Base-by-base conservation (phyloP, 2,329 filamentous ascomycete species). In the Venturia effusa region DNA sequence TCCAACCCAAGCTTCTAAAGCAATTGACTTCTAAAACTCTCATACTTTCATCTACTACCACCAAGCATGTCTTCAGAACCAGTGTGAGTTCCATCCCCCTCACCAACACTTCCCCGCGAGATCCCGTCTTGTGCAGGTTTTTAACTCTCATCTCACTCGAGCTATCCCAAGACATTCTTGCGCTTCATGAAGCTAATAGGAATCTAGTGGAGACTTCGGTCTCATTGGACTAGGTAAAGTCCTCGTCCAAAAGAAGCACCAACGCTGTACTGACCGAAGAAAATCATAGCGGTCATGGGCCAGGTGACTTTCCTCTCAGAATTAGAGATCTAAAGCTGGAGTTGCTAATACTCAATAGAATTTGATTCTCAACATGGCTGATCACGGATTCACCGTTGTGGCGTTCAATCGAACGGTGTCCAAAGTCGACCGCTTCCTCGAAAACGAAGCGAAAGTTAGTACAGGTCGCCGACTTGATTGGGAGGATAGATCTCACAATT, bases 371-470 rank as follows among this genome's bases (percentile, higher is more conserved):
- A 81, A 81, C 73, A 79, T n/a, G n/a, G n/a, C n/a, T n/a, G n/a
- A 45, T 19, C 79, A 81, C 71, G 79, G 92, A 75, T 97, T 95
- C 86, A 97, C 91, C 76, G 90, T 99, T 75, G 89, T 93, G 80
- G 94, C 93, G 71, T 99, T 89, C 87, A 99, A 99, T 88, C 90
- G 94, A 80, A 99, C 94, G 72, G 90, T 97, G 72, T 86, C 91
- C 80, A 73, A 61, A 65, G 27, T 66, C n/a, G 60, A 63, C 22
- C 64, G 40, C 63, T 73, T 75, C 70, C 69, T 76, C 34, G 71
- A 73, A 40, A 71, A 80, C 67, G 78, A 80, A 77, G 75, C 78
- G 71, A 76, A 75, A 73, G 87, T n/a, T 48, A 24, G n/a, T n/a
- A n/a, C n/a, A n/a, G n/a, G n/a, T n/a, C n/a, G n/a, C n/a, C n/a